Percentiles rank a stretch among this genome's conserved stretches.
phyloP scores from a whole-genome alignment of 2,329 filamentous ascomycete species.

The Alternaria panax region DNA sequence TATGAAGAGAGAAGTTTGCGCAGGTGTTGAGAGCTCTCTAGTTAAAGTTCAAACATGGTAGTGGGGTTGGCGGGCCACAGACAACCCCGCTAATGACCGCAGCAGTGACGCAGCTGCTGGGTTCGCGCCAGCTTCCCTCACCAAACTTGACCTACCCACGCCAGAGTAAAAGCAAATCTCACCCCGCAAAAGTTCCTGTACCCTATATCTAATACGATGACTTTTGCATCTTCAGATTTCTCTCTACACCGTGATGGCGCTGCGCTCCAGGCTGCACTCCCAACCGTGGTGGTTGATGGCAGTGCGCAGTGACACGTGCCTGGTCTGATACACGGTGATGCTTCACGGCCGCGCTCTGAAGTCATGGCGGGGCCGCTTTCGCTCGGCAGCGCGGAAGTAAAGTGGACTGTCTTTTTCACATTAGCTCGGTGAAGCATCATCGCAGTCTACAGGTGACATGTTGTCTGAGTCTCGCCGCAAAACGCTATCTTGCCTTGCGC shows the following conservation, averaged over 20 bases:
- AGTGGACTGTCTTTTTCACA: conserved; percentile 22
- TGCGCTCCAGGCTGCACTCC: too few species aligned
- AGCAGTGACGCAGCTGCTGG: conserved; percentile 14
- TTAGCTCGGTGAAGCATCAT: conserved; percentile 15
- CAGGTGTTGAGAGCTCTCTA: conserved; percentile 9
- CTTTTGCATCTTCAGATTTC: too few species aligned
- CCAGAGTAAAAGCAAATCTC: conserved; percentile 13
- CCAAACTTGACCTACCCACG: conserved; percentile 5
- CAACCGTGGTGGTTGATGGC: conserved; percentile 39
- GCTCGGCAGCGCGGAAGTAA: conserved; percentile 35
- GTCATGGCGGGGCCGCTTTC: conserved; percentile 38
- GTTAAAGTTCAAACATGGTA: conserved; percentile 16
- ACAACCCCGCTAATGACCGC: conserved; percentile 23
- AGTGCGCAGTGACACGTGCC: neutral
- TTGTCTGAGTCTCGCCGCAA: conserved; percentile 47
- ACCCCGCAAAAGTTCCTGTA: neutral
- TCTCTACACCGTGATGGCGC: neutral
- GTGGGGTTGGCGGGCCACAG: conserved; percentile 19
- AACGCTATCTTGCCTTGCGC: conserved; percentile 24
- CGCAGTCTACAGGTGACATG: conserved; percentile 8
- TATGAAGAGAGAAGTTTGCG: conserved; percentile 11
- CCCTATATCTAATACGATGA: neutral
- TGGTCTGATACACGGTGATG: conserved; percentile 4
- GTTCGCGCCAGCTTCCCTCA: conserved; percentile 10
- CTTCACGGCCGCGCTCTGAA: conserved; percentile 49